Base-by-base conservation (phyloP, 1,284 basidiomycete genomes). In the Irpex lacteus region DNA sequence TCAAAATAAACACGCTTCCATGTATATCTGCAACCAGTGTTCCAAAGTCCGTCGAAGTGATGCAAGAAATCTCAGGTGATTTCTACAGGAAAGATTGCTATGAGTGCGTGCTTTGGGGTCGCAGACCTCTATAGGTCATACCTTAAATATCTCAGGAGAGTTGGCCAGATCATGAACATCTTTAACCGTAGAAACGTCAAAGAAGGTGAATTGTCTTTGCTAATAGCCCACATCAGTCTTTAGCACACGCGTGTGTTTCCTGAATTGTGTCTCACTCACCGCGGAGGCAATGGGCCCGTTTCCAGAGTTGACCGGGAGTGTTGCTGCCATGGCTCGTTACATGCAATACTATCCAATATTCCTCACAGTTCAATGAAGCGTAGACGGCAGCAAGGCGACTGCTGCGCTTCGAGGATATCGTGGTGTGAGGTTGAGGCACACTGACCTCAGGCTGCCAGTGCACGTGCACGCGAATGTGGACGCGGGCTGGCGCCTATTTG, bases 151-250 rank as follows among this genome's bases (percentile, higher is more conserved):
- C 63, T 91, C 86, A 0, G 94, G 94, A 1, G 89, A 78, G 63
- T 83, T 87, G 0, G 85, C 84, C 5, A 92, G 78, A 73, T 96
- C 93, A 69, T 95, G 88, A 0, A 84, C 78, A 72, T 95, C 95
- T 74, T 89, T 94, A 67, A 96, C 88, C 5, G 85, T 83, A 2
- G 86, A 82, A 9, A 82, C 79, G 67, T 92, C 86, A 70, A 94
- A 94, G 84, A 94, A 94, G 1, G 86, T 82, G 78, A 96, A 96
- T 73, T 94, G 91, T 49, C 91, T 84, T 86, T 91, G 94, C 91
- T 94, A 56, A 7, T 13, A 9, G 5, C 26, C 19, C 9, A 15
- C 13, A 26, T 26, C 15, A 37, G 68, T 26, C 4, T 56, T 18
- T 36, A 19, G 47, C 50, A 54, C 50, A 54, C 40, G 32, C n/a